A percentile compares a stretch with the other conserved stretches of the same genome.
These are phyloP conservation scores for Apiospora rasikravindrae DNA, from an alignment of 2,329 filamentous ascomycete genomes.

Conservation along the genomic window DNA sequence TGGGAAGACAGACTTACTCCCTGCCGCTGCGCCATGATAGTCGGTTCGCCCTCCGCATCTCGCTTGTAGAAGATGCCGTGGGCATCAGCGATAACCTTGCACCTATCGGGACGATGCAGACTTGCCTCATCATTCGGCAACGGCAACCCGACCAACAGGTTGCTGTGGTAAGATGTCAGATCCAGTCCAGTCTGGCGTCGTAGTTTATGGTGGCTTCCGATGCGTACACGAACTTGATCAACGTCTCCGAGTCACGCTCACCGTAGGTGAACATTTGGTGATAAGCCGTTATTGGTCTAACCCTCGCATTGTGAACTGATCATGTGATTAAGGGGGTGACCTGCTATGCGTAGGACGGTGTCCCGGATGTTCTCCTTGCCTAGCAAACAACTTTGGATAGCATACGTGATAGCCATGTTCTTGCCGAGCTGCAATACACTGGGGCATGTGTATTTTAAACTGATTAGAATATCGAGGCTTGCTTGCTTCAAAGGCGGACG, in stretches of 20 bases:
- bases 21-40: not conserved
- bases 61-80: not conserved
- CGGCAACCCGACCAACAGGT: not conserved
- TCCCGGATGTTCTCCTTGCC: not conserved
- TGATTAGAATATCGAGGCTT: not conserved
- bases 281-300: too few species aligned
- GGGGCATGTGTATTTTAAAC: not conserved
- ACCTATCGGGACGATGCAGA: not conserved
- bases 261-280: too few species aligned
- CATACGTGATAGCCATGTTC: not conserved
- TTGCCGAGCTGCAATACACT: not conserved
- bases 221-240: too few species aligned
- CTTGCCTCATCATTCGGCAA: not conserved
- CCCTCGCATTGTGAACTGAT: too few species aligned
- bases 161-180: not conserved
- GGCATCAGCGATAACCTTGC: not conserved
- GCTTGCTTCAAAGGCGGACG: not conserved
- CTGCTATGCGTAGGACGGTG: too few species aligned
- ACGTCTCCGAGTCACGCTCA: too few species aligned
- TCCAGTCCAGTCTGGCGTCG: not conserved
- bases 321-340: too few species aligned
- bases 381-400: not conserved
- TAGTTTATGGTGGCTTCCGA: too few species aligned
- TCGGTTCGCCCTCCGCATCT: not conserved
- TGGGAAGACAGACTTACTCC: not conserved